phyloP scores from a whole-genome alignment of 1,284 basidiomycete species.

The Clitocybe nebularis region DNA sequence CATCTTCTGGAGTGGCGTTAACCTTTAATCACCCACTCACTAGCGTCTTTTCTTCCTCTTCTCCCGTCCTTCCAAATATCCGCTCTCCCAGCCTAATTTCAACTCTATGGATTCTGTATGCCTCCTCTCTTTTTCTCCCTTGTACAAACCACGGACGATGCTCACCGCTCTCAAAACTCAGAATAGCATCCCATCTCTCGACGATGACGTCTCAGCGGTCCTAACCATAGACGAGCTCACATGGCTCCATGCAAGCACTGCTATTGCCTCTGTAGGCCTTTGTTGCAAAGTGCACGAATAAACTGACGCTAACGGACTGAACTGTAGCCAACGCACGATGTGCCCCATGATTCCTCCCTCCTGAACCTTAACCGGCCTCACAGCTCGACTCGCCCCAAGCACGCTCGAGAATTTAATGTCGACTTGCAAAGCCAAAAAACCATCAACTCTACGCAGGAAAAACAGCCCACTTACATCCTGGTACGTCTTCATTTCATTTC shows the following conservation, averaged over 20 bases:
- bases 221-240: slow-evolving; percentile 41
- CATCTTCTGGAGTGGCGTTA: too few relatives aligned
- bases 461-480: not conserved
- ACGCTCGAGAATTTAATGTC: too few relatives aligned
- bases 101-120: too few relatives aligned
- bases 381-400: not conserved
- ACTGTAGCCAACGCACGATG: too few relatives aligned
- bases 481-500: slow-evolving; percentile 6
- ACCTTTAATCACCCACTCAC: too few relatives aligned
- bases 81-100: too few relatives aligned
- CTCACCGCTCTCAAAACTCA: slow-evolving; percentile 11
- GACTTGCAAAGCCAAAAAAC: too few relatives aligned
- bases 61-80: too few relatives aligned
- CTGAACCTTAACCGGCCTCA: not conserved
- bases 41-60: too few relatives aligned
- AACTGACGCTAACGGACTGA: not conserved
- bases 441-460: too few relatives aligned
- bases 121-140: too few relatives aligned
- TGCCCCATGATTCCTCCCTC: not conserved
- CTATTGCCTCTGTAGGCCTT: slow-evolving; percentile 17
- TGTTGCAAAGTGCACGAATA: not conserved
- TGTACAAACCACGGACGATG: too few relatives aligned
- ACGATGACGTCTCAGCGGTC: slow-evolving; percentile 25
- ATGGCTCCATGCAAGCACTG: slow-evolving; percentile 40
- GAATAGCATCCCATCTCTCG: slow-evolving; percentile 20